A percentile compares a stretch with the other conserved stretches of the same genome.
phyloP scores from a whole-genome alignment of 2,329 filamentous ascomycete genomes.

The Neoscytalidium dimidiatum region DNA sequence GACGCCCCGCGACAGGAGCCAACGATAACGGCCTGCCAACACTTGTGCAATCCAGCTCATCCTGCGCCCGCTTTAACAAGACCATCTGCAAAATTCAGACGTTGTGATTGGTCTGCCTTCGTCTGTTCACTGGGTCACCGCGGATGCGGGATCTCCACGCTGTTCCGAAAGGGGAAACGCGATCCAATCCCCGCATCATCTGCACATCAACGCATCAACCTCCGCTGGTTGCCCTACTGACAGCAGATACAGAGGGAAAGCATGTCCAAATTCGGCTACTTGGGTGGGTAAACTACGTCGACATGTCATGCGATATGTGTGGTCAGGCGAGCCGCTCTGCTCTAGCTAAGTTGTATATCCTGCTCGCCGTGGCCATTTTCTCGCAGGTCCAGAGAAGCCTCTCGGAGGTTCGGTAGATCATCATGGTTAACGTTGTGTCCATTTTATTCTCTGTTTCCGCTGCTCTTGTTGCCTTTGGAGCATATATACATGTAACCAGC shows the following conservation, averaged over 20 bases:
- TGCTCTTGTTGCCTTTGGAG: neutral
- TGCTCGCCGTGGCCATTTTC: neutral
- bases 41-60: neutral
- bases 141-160: conserved; percentile 1
- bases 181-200: conserved; percentile 19
- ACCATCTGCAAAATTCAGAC: neutral
- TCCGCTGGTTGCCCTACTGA: neutral
- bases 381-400: neutral
- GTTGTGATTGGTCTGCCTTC: neutral
- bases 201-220: neutral
- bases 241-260: neutral
- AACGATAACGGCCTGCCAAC: neutral
- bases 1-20: neutral
- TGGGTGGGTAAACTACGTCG: neutral
- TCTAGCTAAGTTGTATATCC: conserved; percentile 2
- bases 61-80: neutral
- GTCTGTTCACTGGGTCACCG: neutral
- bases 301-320: neutral
- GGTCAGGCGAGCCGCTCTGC: neutral
- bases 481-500: neutral
- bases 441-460: neutral
- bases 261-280: neutral
- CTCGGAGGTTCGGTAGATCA: neutral
- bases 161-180: conserved; percentile 16
- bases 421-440: neutral